These are phyloP conservation scores for Curvularia hawaiiensis DNA, from an alignment of 2,329 filamentous ascomycete genomes.

Conservation along the genomic window DNA sequence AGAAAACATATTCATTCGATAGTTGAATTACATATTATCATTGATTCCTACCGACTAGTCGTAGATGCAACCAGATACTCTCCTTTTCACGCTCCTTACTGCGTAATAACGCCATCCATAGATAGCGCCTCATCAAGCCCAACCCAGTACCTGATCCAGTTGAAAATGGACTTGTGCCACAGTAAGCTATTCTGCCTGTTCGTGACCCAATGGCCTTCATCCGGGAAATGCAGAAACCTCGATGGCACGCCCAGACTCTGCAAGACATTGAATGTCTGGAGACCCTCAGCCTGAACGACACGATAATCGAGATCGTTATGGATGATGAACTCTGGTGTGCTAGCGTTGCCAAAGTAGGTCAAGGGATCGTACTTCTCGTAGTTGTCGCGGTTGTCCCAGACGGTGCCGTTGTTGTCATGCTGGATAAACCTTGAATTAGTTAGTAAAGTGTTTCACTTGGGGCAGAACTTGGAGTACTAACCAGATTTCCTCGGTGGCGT, in stretches of 20 bases:
- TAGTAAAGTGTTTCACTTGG: no score
- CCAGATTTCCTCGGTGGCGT: constrained; percentile 59
- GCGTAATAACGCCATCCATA: constrained; percentile 39
- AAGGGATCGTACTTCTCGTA: constrained; percentile 65
- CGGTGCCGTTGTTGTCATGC: constrained; percentile 50
- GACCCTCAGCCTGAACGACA: constrained; percentile 81
- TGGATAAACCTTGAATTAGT: no score
- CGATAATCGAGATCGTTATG: constrained; percentile 90
- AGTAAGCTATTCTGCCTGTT: constrained; percentile 88
- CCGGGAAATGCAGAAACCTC: constrained; percentile 79
- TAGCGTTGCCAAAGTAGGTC: constrained; percentile 69
- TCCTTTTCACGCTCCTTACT: constrained; percentile 21
- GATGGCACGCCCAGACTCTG: constrained; percentile 78
- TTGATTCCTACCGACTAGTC: background rate
- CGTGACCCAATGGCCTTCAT: constrained; percentile 80
- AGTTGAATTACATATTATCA: background rate
- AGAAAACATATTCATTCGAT: background rate
- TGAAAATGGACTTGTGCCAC: constrained; percentile 69
- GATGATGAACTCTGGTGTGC: constrained; percentile 85
- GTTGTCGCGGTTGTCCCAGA: constrained; percentile 49
- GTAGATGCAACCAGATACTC: background rate
- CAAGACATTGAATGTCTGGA: constrained; percentile 83
- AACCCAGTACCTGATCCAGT: constrained; percentile 44
- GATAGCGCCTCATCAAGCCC: constrained; percentile 39
- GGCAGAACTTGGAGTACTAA: no score